These are phyloP conservation scores for Cryptococcus sp. DNA, from an alignment of 1,284 basidiomycete genomes.

Conservation along the genomic window DNA sequence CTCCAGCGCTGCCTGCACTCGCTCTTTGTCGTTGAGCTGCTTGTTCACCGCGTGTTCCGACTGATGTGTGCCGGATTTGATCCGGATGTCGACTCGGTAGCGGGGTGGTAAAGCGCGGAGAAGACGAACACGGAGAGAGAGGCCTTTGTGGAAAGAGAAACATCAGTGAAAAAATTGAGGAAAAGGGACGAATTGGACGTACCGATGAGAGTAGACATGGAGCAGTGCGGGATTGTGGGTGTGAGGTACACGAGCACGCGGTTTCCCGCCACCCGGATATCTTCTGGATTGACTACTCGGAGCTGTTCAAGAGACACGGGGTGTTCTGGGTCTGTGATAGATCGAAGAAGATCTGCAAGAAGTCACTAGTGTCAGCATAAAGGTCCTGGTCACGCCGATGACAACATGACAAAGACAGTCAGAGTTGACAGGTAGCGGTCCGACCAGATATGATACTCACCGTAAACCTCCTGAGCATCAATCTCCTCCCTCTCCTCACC, in stretches of 20 bases:
- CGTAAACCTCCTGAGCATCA: conserved; percentile 58
- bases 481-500: conserved; percentile 55
- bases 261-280: conserved; percentile 72
- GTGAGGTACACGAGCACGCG: conserved; percentile 85
- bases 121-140: conserved; percentile 87
- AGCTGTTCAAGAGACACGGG: conserved; percentile 93
- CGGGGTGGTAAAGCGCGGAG: conserved; percentile 84
- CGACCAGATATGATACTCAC: conserved; percentile 41
- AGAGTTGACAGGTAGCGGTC: no score
- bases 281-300: conserved; percentile 85
- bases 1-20: conserved; percentile 94
- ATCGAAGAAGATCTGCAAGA: conserved; percentile 74
- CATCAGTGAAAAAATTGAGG: neutral
- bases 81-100: conserved; percentile 91
- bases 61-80: conserved; percentile 93
- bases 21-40: conserved; percentile 97
- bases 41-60: conserved; percentile 95
- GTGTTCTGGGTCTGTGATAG: conserved; percentile 95
- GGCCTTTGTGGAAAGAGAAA: conserved; percentile 56
- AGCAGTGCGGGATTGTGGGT: conserved; percentile 96
- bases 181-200: conserved; percentile 32
- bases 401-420: neutral
- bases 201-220: conserved; percentile 97
- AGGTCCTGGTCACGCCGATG: neutral
- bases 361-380: neutral